Evolutionary conservation across 306 rosid genomes (phyloP).

Genomic region (Dicorynia guianensis): DNA sequence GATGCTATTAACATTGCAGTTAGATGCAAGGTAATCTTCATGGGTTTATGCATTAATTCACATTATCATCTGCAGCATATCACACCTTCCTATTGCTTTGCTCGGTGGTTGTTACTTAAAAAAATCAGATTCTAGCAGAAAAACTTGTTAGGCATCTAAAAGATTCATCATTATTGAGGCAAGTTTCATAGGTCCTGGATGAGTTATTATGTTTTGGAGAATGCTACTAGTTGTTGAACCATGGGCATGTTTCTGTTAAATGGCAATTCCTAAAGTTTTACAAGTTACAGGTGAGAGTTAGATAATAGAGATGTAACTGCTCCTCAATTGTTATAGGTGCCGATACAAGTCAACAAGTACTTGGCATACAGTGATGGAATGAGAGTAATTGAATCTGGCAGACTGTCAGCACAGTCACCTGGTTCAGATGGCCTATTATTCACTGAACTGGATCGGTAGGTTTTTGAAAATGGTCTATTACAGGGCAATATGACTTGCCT

Average conservation of each 20-base stretch:
- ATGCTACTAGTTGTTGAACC: constrained; percentile 13
- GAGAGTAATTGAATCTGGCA: constrained; percentile 81
- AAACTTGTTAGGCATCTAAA: not conserved
- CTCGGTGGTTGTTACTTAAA: not conserved
- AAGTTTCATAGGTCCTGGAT: constrained; percentile 19
- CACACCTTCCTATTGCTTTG: not conserved
- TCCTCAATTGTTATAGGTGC: constrained; percentile 55
- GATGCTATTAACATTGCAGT: constrained; percentile 92
- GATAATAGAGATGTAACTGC: not conserved
- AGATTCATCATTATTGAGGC: not conserved
- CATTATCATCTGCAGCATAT: not conserved
- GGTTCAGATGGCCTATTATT: constrained; percentile 76
- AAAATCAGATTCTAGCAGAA: not conserved
- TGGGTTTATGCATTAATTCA: not conserved
- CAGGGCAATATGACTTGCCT: not conserved
- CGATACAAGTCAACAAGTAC: constrained; percentile 84
- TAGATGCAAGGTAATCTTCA: constrained; percentile 70
- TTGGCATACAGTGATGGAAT: constrained; percentile 85
- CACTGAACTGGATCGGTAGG: constrained; percentile 76
- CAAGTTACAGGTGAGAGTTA: not conserved
- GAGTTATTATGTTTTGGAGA: constrained; percentile 15
- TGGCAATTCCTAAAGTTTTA: constrained; percentile 4
- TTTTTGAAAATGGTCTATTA: constrained; percentile 3
- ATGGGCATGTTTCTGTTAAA: not conserved
- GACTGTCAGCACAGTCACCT: constrained; percentile 57